Evolutionary conservation across 495 filamentous ascomycete species (phyloP), one percentile per base, ranked within the genome.

Genomic region (Podospora bellae-mahoneyi): DNA sequence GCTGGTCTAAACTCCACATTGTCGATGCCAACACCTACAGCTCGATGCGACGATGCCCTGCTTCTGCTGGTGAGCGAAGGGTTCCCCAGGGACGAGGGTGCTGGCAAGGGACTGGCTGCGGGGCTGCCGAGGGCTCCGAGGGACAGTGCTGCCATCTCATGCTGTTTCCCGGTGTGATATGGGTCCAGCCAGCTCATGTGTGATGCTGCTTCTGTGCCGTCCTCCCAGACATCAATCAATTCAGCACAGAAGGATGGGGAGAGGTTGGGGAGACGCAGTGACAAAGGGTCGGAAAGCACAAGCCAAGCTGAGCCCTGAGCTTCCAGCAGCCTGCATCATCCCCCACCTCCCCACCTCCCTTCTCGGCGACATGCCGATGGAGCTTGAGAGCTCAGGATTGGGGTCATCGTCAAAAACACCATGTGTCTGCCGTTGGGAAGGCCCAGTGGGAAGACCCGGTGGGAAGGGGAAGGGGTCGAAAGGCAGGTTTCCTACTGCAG

Each of bases 241-340:
- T 27, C n/a, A 30, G 56, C 27, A 18, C 15, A 20, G 60, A 59
- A 23, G 23, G 23, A 23, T 23, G 9, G 27, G 53, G 62, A 57
- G 64, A 66, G 68, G 68, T 69, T 63, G 64, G 68, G 64, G 68
- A 62, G 23, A 68, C 53, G 67, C 67, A 65, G 56, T n/a, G 2
- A 28, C 26, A 26, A 23, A 56, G 9, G 27, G 10, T 7, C 0
- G n/a, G 18, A 23, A 19, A n/a, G 63, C 63, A 64, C 48, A 18
- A 64, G 26, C 63, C 54, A 58, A 23, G 15, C n/a, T 13, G 20
- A 54, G 62, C 26, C 20, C 32, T 23, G 44, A 39, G n/a, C 62
- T 32, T 48, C 62, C 34, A 39, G 30, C 10, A 23, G 27, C 27
- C 3, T n/a, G 20, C 28, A 39, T 62, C 26, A 23, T 26, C 23